Evolutionary conservation across 805 yeast species (phyloP).

Genomic region (Pichia thaimueangensis): DNA sequence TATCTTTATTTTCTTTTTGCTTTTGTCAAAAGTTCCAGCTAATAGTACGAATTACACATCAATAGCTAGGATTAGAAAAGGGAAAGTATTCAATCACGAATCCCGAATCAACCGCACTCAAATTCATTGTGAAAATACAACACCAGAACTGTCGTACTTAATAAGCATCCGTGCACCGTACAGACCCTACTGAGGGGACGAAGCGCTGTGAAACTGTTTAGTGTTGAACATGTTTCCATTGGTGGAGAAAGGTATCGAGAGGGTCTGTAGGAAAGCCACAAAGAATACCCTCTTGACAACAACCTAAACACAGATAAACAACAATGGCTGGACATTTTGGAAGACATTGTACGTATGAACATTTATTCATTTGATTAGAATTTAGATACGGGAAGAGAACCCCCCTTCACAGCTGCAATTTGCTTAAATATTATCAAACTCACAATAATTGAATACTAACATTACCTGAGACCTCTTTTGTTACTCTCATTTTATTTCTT

Average conservation of each 20-base stretch:
- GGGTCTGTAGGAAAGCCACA: not conserved
- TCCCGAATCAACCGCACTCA: not conserved
- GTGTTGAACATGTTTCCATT: too few species aligned
- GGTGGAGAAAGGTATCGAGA: too few species aligned
- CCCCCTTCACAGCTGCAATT: too few species aligned
- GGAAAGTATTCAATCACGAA: not conserved
- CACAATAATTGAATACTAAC: too few species aligned
- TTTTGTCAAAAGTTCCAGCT: too few species aligned
- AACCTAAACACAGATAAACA: not conserved
- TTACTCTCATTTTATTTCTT: not conserved
- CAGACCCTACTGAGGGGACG: not conserved
- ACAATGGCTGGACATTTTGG: conserved; percentile 29
- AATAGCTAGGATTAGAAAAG: too few species aligned
- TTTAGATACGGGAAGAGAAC: too few species aligned
- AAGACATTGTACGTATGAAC: conserved; percentile 27
- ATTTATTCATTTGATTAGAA: not conserved
- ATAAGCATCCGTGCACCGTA: not conserved
- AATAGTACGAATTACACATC: too few species aligned
- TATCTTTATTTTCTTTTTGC: not conserved
- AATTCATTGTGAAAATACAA: not conserved
- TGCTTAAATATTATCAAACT: too few species aligned
- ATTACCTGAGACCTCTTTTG: too few species aligned
- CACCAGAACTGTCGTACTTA: not conserved
- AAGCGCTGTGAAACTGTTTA: too few species aligned
- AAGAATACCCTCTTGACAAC: not conserved